Conservation (phyloP, 2,329 filamentous ascomycete genomes). For the Gliomastix tumulicola region DNA sequence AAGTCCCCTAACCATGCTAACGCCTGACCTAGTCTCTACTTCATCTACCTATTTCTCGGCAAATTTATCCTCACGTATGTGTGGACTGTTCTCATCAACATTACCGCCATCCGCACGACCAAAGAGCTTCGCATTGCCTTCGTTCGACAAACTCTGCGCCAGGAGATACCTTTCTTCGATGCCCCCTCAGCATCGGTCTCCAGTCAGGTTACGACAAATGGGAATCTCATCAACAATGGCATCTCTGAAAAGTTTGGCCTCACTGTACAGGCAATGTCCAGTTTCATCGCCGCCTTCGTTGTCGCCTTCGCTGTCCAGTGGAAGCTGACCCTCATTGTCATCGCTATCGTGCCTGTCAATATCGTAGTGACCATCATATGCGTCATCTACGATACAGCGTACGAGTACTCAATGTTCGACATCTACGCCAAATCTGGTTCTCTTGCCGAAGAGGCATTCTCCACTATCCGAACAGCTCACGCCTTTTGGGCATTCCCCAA, state of each 20-base stretch:
- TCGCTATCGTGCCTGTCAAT: constrained; percentile 36
- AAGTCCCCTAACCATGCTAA: background rate
- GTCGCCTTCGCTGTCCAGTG: constrained; percentile 32
- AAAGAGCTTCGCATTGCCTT: constrained; percentile 28
- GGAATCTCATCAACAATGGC: constrained; percentile 34
- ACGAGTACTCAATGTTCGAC: constrained; percentile 35
- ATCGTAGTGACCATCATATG: constrained; percentile 29
- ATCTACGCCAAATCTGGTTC: constrained; percentile 33
- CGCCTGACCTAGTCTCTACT: constrained; percentile 34
- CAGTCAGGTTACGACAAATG: constrained; percentile 39
- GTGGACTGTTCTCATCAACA: constrained; percentile 37
- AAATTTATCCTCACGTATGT: constrained; percentile 48
- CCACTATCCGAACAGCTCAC: constrained; percentile 40
- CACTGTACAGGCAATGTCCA: constrained; percentile 29
- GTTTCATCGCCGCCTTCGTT: constrained; percentile 29
- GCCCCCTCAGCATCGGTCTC: constrained; percentile 32
- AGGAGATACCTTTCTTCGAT: constrained; percentile 52
- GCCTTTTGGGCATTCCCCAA: constrained; percentile 41
- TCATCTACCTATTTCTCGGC: constrained; percentile 50
- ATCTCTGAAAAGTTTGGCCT: constrained; percentile 37
- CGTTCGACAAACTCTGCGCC: constrained; percentile 29
- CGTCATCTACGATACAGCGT: constrained; percentile 28
- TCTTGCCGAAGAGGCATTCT: constrained; percentile 41
- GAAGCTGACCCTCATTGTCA: constrained; percentile 35
- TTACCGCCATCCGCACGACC: constrained; percentile 27